Evolutionary conservation across 257 asterid genomes (phyloP).

Genomic region (Lavandula angustifolia): DNA sequence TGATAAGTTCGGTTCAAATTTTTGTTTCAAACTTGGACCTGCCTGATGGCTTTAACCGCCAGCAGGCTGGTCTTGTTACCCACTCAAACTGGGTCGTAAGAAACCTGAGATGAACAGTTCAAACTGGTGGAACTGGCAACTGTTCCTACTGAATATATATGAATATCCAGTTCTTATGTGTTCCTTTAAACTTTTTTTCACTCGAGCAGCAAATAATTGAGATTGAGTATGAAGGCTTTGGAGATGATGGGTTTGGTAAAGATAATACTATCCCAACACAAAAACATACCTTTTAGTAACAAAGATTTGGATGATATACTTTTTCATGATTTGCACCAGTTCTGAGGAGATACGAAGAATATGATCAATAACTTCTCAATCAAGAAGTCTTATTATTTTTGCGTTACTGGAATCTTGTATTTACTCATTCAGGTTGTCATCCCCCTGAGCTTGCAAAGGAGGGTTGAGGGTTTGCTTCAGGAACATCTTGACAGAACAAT

Average conservation of each 20-base stretch:
- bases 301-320: neutral
- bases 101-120: neutral
- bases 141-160: neutral
- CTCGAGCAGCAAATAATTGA: neutral
- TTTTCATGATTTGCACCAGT: conserved; percentile 18
- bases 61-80: neutral
- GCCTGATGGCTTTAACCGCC: neutral
- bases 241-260: neutral
- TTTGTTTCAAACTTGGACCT: neutral
- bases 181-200: neutral
- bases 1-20: neutral
- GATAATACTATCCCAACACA: neutral
- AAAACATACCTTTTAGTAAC: neutral
- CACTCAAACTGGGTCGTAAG: neutral
- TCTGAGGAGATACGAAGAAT: neutral
- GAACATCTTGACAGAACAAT: conserved; percentile 86
- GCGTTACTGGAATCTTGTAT: conserved; percentile 29
- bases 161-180: neutral
- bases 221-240: conserved; percentile 4
- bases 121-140: neutral
- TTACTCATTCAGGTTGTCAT: conserved; percentile 68
- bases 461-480: conserved; percentile 96
- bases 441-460: conserved; percentile 93
- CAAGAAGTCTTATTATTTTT: conserved; percentile 18
- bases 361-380: conserved; percentile 8